Evolutionary conservation across 2,329 filamentous ascomycete genomes (phyloP).

Genomic region (Phyllosticta ampelicida): DNA sequence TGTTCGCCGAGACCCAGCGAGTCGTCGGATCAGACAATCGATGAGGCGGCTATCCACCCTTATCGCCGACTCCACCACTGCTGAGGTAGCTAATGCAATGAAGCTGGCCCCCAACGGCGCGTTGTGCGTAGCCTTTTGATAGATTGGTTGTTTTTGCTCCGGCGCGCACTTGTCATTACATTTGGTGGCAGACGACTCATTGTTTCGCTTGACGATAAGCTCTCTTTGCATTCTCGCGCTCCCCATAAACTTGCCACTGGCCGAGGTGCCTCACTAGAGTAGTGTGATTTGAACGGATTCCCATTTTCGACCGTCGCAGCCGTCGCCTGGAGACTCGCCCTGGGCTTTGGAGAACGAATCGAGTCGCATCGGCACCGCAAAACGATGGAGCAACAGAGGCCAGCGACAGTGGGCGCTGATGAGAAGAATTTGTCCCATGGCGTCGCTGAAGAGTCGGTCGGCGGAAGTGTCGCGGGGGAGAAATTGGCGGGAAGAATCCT

Average conservation of each 20-base stretch:
- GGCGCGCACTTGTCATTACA: background rate
- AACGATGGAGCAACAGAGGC: background rate
- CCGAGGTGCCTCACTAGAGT: background rate
- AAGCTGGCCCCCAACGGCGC: background rate
- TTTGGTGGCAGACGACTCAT: background rate
- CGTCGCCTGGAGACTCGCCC: background rate
- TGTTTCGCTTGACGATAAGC: background rate
- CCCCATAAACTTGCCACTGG: background rate
- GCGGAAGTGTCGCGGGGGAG: background rate
- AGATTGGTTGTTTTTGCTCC: background rate
- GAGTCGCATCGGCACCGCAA: background rate
- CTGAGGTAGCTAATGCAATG: background rate
- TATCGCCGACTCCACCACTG: background rate
- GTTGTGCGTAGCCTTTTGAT: background rate
- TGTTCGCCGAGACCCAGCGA: background rate
- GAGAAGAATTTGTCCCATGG: background rate
- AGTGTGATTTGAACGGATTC: background rate
- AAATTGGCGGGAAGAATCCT: conserved; percentile 1
- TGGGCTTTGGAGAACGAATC: background rate
- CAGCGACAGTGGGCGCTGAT: background rate
- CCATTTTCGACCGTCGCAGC: background rate
- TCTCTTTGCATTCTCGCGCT: background rate
- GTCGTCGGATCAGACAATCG: background rate
- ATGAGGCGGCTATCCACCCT: background rate
- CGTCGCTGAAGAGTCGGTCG: background rate